Base-by-base conservation (phyloP, 768 basidiomycete genomes). In the Auriculariales sp. region DNA sequence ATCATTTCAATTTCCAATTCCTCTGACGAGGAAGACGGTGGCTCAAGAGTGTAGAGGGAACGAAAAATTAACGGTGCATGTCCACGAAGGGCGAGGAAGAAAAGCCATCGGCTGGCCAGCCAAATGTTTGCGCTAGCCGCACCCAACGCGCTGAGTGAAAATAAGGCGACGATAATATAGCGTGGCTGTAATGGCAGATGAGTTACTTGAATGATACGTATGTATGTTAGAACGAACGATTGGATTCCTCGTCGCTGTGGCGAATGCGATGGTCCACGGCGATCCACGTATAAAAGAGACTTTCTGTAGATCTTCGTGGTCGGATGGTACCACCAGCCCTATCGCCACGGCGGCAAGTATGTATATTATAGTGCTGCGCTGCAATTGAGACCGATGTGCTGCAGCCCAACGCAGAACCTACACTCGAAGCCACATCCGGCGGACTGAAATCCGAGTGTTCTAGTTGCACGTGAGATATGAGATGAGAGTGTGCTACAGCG, bases 361-460 rank as follows among this genome's bases (percentile, higher is more conserved):
- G 33, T 49, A 49, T n/a, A 49, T 22, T 7, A 49, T 9, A 1
- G 48, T 49, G n/a, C 48, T 49, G 32, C 17, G 19, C 9, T 7
- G 14, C 22, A 44, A 15, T 44, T 32, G 31, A 6, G 22, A 22
- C 7, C 0, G 7, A 10, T 9, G 7, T 6, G 22, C 35, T 1
- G n/a, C 7, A 22, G 15, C 35, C 10, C 25, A 6, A 15, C 25
- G 12, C 6, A 15, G 17, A 28, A 48, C 12, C 27, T 15, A 49
- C 48, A 49, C 35, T 15, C 48, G 30, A 14, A 49, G 14, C 48
- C 48, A 49, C 11, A 49, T 29, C n/a, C 48, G 19, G 9, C 33
- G 30, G 22, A 49, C 22, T 22, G 48, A 30, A 11, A 24, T 24
- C 25, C 12, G 48, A 4, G 35, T 49, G 33, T 49, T 49, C 46